A percentile compares a stretch with the other conserved stretches of the same genome.
phyloP scores from a whole-genome alignment of 176 grass and related monocot species.

The Puccinellia tenuiflora region DNA sequence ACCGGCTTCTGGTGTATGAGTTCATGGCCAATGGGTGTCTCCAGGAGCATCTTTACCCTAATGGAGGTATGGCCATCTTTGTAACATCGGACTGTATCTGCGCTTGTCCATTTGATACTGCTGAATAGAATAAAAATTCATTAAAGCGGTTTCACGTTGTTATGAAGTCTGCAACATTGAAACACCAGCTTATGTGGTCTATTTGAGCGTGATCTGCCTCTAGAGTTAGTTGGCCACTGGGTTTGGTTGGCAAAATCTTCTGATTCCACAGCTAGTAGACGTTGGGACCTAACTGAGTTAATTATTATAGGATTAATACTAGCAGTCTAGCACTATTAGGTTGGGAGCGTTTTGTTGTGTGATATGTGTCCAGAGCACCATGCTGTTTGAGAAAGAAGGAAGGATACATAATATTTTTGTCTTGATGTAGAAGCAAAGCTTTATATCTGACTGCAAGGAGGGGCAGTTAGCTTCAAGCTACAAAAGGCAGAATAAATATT shows the following conservation, averaged over 20 bases:
- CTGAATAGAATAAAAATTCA: neutral
- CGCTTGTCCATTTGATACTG: conserved; percentile 3
- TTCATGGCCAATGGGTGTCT: conserved; percentile 98
- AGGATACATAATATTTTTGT: neutral
- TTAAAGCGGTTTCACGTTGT: neutral
- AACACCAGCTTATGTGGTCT: neutral
- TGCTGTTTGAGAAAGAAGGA: neutral
- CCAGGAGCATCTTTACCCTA: conserved; percentile 97
- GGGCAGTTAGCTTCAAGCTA: neutral
- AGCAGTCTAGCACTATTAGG: neutral
- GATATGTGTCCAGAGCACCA: neutral
- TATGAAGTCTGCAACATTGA: neutral
- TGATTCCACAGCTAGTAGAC: conserved; percentile 1
- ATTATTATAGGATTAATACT: neutral
- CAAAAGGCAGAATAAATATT: neutral
- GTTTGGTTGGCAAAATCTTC: neutral
- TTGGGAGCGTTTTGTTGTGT: neutral
- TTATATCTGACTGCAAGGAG: neutral
- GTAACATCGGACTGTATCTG: neutral
- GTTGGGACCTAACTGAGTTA: neutral
- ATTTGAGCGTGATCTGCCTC: neutral
- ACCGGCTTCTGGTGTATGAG: conserved; percentile 88
- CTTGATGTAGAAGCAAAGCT: conserved; percentile 2
- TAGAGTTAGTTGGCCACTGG: neutral
- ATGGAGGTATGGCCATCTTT: conserved; percentile 43